Evolutionary conservation across 2,329 filamentous ascomycete species (phyloP).

Genomic region (Pseudogymnoascus sp.): DNA sequence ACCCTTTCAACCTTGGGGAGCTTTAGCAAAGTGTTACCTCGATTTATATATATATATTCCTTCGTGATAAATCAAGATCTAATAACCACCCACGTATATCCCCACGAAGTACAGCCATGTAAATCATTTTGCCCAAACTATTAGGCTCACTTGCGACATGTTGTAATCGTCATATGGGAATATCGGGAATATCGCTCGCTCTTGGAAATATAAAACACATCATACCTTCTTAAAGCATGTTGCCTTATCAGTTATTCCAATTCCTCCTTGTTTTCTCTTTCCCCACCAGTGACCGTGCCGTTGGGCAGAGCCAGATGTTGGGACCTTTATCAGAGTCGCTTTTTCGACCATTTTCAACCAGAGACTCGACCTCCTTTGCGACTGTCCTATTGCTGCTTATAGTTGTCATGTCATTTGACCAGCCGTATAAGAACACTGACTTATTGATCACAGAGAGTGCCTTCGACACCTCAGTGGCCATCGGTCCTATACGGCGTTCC

Average conservation of each 20-base stretch:
- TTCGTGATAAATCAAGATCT: not conserved
- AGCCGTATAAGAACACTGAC: constrained; percentile 64
- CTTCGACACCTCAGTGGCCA: constrained; percentile 37
- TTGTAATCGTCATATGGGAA: not conserved
- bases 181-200: not conserved
- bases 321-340: constrained; percentile 48
- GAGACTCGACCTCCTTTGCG: constrained; percentile 52
- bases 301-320: constrained; percentile 57
- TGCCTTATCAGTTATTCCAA: not conserved
- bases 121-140: not conserved
- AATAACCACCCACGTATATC: not conserved
- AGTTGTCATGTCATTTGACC: constrained; percentile 51
- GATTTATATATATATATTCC: not conserved
- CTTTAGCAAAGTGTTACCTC: not conserved
- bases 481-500: constrained; percentile 37
- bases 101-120: not conserved
- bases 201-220: not conserved
- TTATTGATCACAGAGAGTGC: constrained; percentile 53
- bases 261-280: constrained; percentile 45
- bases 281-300: constrained; percentile 58
- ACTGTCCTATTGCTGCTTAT: constrained; percentile 60
- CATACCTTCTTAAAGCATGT: not conserved
- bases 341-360: constrained; percentile 45
- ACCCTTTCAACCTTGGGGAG: not conserved
- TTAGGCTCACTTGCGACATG: not conserved